Base-by-base conservation (phyloP, 2,329 filamentous ascomycete species). In the Sporothrix inflata region DNA sequence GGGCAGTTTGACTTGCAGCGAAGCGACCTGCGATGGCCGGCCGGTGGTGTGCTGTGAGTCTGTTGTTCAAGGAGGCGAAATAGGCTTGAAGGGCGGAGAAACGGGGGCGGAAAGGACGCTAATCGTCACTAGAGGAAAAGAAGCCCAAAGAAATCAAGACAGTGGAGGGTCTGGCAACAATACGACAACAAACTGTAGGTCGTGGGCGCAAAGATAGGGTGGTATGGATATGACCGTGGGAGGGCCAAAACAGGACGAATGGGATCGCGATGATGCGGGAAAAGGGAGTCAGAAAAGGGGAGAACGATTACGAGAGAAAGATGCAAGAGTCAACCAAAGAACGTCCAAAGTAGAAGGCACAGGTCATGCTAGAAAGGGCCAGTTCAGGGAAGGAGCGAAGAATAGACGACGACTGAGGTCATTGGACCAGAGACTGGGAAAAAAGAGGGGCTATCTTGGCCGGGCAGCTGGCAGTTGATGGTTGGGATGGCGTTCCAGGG, bases 371-470 rank as follows among this genome's bases (percentile, higher is more conserved):
- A 42, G 57, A 34, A 66, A 30, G 61, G 21, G 61, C 21, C 60
- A 38, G 55, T 60, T 40, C 11, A 34, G 24, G 40, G 40, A 61
- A 70, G 57, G 55, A 24, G 40, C 40, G 42, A 70, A 34, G 27
- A 38, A 38, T 12, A 24, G 14, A 71, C 27, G 69, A 65, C 53
- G 68, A 51, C 38, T 40, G 45, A 30, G 69, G 57, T 53, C 69
- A 65, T 65, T 71, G 57, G 69, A 63, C 55, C 69, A 51, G 19
- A 49, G 55, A 42, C 27, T 49, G 40, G 40, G 70, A 42, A 40
- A 71, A 71, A 66, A 71, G 70, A 63, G 70, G 60, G 68, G 69
- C 57, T 19, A 30, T 21, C 16, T 42, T 69, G 67, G 19, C 30
- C 66, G 38, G 53, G 40, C 40, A 40, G 16, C 14, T 69, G 67